Conservation (phyloP, 1,284 basidiomycete genomes). For the Malassezia arunalokei region DNA sequence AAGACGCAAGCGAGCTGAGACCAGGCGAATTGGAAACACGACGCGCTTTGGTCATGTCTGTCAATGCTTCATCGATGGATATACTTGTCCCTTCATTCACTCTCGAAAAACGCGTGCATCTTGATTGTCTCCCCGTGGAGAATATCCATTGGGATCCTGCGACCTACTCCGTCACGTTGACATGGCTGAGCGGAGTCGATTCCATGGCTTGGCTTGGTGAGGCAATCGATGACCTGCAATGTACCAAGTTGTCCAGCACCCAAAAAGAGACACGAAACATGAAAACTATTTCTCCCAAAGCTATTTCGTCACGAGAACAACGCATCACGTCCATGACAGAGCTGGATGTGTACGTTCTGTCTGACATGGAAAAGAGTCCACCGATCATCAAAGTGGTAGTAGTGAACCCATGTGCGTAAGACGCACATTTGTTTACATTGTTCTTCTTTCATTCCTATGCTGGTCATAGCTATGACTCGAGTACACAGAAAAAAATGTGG, state of each 20-base stretch:
- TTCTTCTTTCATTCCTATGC: not conserved
- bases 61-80: conserved; percentile 90
- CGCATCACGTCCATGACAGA: conserved; percentile 29
- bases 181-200: conserved; percentile 55
- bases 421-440: no score
- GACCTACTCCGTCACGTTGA: conserved; percentile 71
- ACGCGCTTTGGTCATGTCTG: conserved; percentile 76
- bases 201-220: conserved; percentile 88
- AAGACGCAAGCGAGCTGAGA: not conserved
- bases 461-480: no score
- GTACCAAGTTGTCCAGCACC: conserved; percentile 26
- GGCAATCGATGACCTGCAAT: conserved; percentile 59
- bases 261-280: not conserved
- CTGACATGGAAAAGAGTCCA: conserved; percentile 38
- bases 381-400: conserved; percentile 35
- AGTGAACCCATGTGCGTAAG: not conserved
- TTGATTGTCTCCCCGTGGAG: conserved; percentile 82
- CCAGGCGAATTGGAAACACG: not conserved
- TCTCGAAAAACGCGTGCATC: conserved; percentile 94
- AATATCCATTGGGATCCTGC: conserved; percentile 91
- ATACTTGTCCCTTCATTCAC: conserved; percentile 84
- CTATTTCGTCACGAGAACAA: conserved; percentile 18
- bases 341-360: conserved; percentile 34
- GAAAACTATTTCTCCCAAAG: not conserved
- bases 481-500: no score